These are phyloP conservation scores for Paramyrothecium roridum DNA, from an alignment of 2,329 filamentous ascomycete genomes.

Conservation along the genomic window DNA sequence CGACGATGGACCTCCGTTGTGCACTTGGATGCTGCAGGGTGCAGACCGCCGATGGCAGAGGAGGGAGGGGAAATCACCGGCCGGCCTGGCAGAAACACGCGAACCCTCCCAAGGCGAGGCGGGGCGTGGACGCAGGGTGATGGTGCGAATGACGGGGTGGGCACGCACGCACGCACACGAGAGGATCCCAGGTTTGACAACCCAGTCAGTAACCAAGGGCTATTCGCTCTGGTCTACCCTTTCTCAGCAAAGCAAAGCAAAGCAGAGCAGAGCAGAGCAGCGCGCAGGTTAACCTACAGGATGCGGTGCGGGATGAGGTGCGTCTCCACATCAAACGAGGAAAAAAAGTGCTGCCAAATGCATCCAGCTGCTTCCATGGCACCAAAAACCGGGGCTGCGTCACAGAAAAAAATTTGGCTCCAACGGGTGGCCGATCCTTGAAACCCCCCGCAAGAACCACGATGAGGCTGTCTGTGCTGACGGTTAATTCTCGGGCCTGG, in stretches of 20 bases:
- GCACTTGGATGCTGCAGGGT: too few relatives aligned
- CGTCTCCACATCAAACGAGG: too few relatives aligned
- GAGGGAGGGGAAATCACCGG: background rate
- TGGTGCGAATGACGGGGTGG: background rate
- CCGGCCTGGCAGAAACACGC: too few relatives aligned
- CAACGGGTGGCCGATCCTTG: background rate
- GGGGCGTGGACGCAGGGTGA: background rate
- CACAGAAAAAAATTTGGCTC: background rate
- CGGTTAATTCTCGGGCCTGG: background rate
- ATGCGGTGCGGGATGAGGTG: too few relatives aligned
- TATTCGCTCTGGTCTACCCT: background rate
- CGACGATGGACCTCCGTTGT: constrained; percentile 1
- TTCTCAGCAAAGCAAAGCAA: too few relatives aligned
- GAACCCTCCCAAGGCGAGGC: background rate
- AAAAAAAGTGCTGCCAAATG: too few relatives aligned
- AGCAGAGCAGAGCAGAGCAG: too few relatives aligned
- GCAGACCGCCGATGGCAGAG: constrained; percentile 9
- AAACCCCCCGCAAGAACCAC: too few relatives aligned
- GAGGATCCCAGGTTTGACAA: background rate
- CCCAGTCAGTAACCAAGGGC: background rate
- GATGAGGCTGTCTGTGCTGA: background rate
- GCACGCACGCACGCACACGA: background rate
- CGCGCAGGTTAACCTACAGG: too few relatives aligned
- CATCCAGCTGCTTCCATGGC: background rate
- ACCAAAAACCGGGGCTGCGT: constrained; percentile 2